Percentiles rank a stretch among this genome's conserved stretches.
Evolutionary conservation across 1,139 yeast species (phyloP).

Genomic region (Hyphopichia buzzinii): DNA sequence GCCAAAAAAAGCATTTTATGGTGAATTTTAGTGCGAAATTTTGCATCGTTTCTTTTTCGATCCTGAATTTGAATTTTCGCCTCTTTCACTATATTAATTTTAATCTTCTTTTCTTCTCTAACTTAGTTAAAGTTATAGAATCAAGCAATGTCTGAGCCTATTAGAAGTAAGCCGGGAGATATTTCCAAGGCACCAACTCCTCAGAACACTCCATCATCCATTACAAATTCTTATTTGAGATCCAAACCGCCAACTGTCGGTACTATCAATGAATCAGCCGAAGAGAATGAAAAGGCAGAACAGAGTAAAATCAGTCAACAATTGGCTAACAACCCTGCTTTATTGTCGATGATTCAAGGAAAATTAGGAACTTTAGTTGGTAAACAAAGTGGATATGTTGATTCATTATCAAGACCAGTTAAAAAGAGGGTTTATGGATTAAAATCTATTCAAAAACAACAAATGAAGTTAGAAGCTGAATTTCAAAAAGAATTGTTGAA

Average conservation of each 20-base stretch:
- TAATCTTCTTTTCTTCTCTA: neutral
- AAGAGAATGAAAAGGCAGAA: conserved; percentile 17
- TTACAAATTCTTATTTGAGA: conserved; percentile 71
- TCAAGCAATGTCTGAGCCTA: conserved; percentile 60
- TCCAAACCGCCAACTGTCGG: conserved; percentile 72
- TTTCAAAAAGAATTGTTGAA: conserved; percentile 87
- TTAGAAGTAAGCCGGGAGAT: conserved; percentile 66
- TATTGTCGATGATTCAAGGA: conserved; percentile 86
- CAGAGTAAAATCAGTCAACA: conserved; percentile 58
- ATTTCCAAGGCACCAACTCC: conserved; percentile 97
- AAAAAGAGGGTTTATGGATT: conserved; percentile 79
- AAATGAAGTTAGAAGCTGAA: conserved; percentile 81
- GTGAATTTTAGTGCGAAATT: neutral
- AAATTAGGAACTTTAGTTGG: conserved; percentile 85
- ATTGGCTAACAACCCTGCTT: conserved; percentile 70
- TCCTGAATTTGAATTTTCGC: neutral
- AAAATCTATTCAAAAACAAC: conserved; percentile 80
- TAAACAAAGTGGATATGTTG: conserved; percentile 82
- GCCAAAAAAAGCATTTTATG: conserved; percentile 1
- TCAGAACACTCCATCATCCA: conserved; percentile 95
- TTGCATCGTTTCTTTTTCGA: neutral
- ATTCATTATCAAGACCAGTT: conserved; percentile 69
- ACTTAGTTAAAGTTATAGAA: neutral
- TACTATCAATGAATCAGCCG: conserved; percentile 70
- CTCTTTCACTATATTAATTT: neutral